Evolutionary conservation across 495 filamentous ascomycete species (phyloP), one percentile per base, ranked within the genome.

Genomic region (Aspergillus nidulans): DNA sequence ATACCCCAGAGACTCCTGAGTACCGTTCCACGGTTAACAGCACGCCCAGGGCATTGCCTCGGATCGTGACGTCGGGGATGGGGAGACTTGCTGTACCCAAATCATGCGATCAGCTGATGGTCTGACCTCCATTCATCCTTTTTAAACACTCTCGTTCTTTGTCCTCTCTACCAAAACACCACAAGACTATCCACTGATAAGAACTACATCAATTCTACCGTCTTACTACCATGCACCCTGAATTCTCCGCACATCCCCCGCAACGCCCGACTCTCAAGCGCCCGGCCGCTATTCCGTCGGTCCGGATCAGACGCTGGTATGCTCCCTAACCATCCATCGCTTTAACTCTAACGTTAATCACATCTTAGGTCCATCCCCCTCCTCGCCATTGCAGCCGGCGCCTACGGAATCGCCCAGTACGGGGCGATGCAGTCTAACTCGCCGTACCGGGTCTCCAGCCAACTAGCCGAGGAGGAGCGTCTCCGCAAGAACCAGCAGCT

Each of bases 301-400:
- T 44, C 45, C 45, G 20, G 9, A 13, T 49, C 12, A 20, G 53
- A 15, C 45, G 45, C 21, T 56, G 44, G 53, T 56, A 56, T 36
- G 52, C 38, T 25, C 3, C 21, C 36, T 10, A 4, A 15, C 30
- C 30, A 7, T 12, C 30, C 24, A 16, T 36, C 19, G 4, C 18
- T 21, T 34, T 28, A n/a, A 26, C 26, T 7, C 43, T 10, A 48
- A 32, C 24, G 38, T 43, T 21, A n/a, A 28, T 26, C 15, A 19
- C 24, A 25, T 18, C 43, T n/a, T 44, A 73, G 70, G 58, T 68
- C 67, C 49, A 59, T 73, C 30, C 68, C 70, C 5, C n/a, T 66
- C 0, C 62, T 73, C 46, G 70, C 62, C 18, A 51, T 70, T 6
- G 67, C 67, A 39, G 62, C 71, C 40, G 67, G 70, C 70, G 65